phyloP scores from a whole-genome alignment of 345 rosid species.

The Conringia planisiliqua region DNA sequence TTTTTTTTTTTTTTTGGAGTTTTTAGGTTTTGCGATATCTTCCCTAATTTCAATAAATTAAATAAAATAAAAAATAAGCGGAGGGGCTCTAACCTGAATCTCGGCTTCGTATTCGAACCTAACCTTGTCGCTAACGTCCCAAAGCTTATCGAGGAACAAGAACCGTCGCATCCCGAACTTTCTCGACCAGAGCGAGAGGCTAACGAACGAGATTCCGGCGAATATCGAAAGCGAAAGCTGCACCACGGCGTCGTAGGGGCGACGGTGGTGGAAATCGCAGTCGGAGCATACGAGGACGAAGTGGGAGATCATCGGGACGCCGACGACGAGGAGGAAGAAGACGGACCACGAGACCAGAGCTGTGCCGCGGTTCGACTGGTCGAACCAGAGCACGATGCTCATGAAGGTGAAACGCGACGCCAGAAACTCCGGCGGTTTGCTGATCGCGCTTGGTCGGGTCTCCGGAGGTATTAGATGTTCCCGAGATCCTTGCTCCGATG shows the following conservation, averaged over 20 bases:
- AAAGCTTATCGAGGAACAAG: slow-evolving; percentile 68
- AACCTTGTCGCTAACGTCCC: slow-evolving; percentile 52
- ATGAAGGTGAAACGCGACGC: slow-evolving; percentile 16
- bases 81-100: slow-evolving; percentile 44
- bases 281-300: slow-evolving; percentile 54
- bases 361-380: slow-evolving; percentile 56
- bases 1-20: background rate
- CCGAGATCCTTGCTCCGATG: slow-evolving; percentile 32
- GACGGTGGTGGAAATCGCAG: slow-evolving; percentile 60
- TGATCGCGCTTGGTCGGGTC: slow-evolving; percentile 18
- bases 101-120: slow-evolving; percentile 52
- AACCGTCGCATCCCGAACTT: slow-evolving; percentile 69
- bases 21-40: background rate
- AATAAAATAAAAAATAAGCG: background rate
- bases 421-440: slow-evolving; percentile 17
- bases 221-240: slow-evolving; percentile 73
- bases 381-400: slow-evolving; percentile 40
- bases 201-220: slow-evolving; percentile 60
- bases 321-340: slow-evolving; percentile 58
- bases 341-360: slow-evolving; percentile 63
- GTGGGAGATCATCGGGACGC: slow-evolving; percentile 71
- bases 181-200: slow-evolving; percentile 62
- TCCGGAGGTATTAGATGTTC: slow-evolving; percentile 11
- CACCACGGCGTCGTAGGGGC: slow-evolving; percentile 74
- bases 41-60: background rate